These are phyloP conservation scores for Calocybe indica DNA, from an alignment of 768 basidiomycete species.

Conservation along the genomic window DNA sequence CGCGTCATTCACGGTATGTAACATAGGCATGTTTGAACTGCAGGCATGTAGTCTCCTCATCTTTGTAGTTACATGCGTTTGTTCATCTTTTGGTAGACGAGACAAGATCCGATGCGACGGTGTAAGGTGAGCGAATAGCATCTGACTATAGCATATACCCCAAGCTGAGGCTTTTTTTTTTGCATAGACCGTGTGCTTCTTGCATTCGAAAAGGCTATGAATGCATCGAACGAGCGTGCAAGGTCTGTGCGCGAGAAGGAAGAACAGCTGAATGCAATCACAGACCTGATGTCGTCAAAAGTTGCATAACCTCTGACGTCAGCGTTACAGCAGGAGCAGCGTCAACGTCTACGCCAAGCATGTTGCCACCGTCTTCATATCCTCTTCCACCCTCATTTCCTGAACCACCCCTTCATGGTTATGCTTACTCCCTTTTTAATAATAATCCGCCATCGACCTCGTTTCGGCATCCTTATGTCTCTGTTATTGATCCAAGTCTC, in stretches of 20 bases:
- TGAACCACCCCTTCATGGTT: too few relatives aligned
- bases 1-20: neutral
- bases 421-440: too few relatives aligned
- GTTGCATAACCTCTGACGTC: too few relatives aligned
- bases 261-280: slow-evolving; percentile 41
- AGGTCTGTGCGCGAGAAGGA: slow-evolving; percentile 38
- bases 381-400: too few relatives aligned
- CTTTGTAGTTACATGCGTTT: neutral
- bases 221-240: slow-evolving; percentile 45
- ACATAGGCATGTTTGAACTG: slow-evolving; percentile 53
- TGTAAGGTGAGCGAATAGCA: slow-evolving; percentile 30
- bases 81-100: slow-evolving; percentile 30
- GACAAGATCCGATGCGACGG: slow-evolving; percentile 63
- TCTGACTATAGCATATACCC: neutral
- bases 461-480: too few relatives aligned
- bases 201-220: slow-evolving; percentile 47
- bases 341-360: too few relatives aligned
- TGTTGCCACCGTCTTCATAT: too few relatives aligned
- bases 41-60: slow-evolving; percentile 34
- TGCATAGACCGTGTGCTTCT: slow-evolving; percentile 40
- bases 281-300: slow-evolving; percentile 10
- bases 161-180: too few relatives aligned
- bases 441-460: too few relatives aligned
- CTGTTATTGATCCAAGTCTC: too few relatives aligned
- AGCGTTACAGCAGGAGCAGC: too few relatives aligned